These are phyloP conservation scores for Coniochaeta sp. DNA, from an alignment of 2,329 filamentous ascomycete species.

Conservation along the genomic window DNA sequence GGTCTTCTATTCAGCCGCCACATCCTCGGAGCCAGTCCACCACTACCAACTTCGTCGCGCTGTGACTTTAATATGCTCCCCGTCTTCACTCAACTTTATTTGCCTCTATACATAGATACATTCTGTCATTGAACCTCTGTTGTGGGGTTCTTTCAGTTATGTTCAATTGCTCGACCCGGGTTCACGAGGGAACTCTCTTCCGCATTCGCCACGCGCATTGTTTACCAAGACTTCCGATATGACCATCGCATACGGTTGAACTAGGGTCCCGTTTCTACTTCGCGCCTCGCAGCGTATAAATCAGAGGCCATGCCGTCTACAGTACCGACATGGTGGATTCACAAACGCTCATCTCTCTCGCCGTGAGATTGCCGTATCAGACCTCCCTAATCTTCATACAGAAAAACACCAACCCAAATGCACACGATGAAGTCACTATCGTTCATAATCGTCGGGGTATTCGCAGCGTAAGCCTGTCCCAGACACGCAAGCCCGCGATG, in stretches of 20 bases:
- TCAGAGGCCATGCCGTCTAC: neutral
- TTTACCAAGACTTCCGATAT: neutral
- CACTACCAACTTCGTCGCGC: neutral
- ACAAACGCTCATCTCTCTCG: too few species aligned
- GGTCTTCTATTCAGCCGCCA: neutral
- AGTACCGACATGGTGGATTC: neutral
- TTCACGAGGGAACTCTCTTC: neutral
- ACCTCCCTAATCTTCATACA: neutral
- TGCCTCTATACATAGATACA: constrained; percentile 1
- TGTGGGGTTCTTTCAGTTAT: neutral
- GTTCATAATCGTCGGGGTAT: neutral
- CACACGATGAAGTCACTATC: neutral
- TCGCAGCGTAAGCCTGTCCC: neutral
- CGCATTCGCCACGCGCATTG: neutral
- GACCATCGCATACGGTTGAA: neutral
- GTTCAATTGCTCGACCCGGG: neutral
- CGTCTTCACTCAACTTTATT: neutral
- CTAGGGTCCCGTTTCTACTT: neutral
- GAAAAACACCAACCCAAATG: neutral
- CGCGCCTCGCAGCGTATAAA: neutral
- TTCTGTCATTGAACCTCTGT: neutral
- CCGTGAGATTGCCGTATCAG: neutral
- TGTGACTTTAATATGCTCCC: neutral
- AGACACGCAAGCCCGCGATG: neutral
- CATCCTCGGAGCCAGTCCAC: neutral